These are phyloP conservation scores for Thielaviopsis euricoi DNA, from an alignment of 2,329 filamentous ascomycete species.

Conservation along the genomic window DNA sequence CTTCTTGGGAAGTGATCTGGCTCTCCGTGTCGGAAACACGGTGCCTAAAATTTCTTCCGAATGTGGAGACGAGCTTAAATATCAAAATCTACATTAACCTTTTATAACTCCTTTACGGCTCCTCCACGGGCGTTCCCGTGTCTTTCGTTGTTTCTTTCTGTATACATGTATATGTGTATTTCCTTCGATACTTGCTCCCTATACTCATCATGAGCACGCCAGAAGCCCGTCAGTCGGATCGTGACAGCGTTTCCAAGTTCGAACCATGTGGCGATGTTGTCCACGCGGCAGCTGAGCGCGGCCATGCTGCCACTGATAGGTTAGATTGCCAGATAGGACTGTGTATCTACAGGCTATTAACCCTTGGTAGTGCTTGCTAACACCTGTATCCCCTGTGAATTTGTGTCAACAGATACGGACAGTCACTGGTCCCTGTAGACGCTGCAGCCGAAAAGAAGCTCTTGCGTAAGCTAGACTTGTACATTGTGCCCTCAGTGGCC, in stretches of 20 bases:
- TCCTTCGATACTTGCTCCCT: no score
- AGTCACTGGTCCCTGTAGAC: constrained; percentile 37
- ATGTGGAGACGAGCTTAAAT: neutral
- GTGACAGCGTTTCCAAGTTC: neutral
- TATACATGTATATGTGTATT: no score
- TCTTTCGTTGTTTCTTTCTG: no score
- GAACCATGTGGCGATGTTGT: neutral
- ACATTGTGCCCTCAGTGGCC: constrained; percentile 47
- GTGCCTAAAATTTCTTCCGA: neutral
- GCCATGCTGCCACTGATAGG: constrained; percentile 31
- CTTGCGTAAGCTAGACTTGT: constrained; percentile 47
- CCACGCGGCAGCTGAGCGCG: constrained; percentile 23
- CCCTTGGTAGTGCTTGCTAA: neutral
- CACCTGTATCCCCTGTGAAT: neutral
- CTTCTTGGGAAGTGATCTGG: neutral
- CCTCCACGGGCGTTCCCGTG: no score
- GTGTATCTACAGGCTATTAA: neutral
- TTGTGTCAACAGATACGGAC: constrained; percentile 31
- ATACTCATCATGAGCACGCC: neutral
- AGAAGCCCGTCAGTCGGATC: neutral
- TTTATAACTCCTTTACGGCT: no score
- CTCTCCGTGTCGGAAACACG: neutral
- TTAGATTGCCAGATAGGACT: constrained; percentile 14
- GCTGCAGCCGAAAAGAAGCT: constrained; percentile 38
- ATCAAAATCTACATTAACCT: no score